Evolutionary conservation across 1,284 basidiomycete species (phyloP), one percentile per base, ranked within the genome.

Genomic region (Sphagnurus paluster): DNA sequence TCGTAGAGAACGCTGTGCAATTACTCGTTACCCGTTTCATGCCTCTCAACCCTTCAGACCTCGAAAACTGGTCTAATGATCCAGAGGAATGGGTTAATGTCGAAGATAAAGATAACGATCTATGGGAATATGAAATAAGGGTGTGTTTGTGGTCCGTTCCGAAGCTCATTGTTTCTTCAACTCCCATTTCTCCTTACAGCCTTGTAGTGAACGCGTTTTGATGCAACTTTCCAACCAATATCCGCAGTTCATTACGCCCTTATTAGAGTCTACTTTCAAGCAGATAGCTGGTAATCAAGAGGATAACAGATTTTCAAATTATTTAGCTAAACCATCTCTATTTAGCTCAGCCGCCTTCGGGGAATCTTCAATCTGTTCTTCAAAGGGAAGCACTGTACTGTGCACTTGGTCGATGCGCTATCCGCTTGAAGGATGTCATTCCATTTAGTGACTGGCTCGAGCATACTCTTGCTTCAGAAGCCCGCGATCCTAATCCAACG

Each of bases 21-120:
- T 69, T 93, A 11, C 76, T 96, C 4, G 77, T 95, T 19, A 86
- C 86, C 26, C 80, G 87, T 19, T 88, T 93, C 58, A 84, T 96
- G 60, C 90, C 90, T 3, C 72, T 95, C 25, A 89, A 87, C 44
- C 76, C 86, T 1, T 68, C 75, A 4, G 92, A 95, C 63, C 74
- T 95, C 4, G 82, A 91, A 53, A 76, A 72, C 2, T 90, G 93
- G 84, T 77, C 86, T 68, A 75, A 77, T 20, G 90, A 93, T 64
- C 90, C 92, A 0, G 93, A 96, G 67, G 90, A 93, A 59, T 96
- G 92, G 90, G 79, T 93, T 4, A 87, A 91, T 49, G 63, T 79
- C 2, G 90, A 94, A 66, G 87, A 90, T 50, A 87, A 85, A 53
- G 93, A 92, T 55, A 87, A 85, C 49, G 90, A 92, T 23, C 79